Percentiles rank a stretch among this genome's conserved stretches.
These are phyloP conservation scores for Deinandra increscens DNA, from an alignment of 129 eudicot genomes.

Conservation along the genomic window DNA sequence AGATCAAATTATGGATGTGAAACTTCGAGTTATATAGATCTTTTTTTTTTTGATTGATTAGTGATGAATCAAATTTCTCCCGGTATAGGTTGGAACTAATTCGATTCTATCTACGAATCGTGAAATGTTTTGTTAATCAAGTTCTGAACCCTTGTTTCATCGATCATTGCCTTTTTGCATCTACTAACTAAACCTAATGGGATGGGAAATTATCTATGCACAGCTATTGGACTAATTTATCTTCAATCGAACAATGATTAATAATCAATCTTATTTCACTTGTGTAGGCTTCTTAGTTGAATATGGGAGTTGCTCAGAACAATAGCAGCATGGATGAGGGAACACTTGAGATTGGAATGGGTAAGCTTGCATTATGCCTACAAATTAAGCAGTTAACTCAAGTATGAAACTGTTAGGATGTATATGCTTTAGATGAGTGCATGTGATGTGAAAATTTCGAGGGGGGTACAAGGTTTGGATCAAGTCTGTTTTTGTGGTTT, in stretches of 20 bases:
- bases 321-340: constrained; percentile 68
- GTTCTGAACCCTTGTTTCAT: constrained; percentile 7
- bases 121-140: not conserved
- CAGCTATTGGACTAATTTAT: not conserved
- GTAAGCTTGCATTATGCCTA: constrained; percentile 40
- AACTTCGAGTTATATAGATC: constrained; percentile 3
- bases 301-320: constrained; percentile 63
- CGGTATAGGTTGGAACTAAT: no score
- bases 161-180: not conserved
- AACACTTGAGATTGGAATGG: constrained; percentile 87
- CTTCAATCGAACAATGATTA: not conserved
- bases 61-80: no score
- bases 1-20: constrained; percentile 16
- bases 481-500: no score
- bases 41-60: not conserved
- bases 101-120: constrained; percentile 14
- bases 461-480: no score
- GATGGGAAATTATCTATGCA: not conserved
- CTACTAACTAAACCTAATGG: not conserved
- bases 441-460: no score
- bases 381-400: not conserved
- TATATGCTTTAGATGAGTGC: no score
- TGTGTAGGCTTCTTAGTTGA: constrained; percentile 27
- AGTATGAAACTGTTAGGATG: not conserved
- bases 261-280: not conserved